phyloP scores from a whole-genome alignment of 352 stramenopile species.

The Phytophthora lateralis region DNA sequence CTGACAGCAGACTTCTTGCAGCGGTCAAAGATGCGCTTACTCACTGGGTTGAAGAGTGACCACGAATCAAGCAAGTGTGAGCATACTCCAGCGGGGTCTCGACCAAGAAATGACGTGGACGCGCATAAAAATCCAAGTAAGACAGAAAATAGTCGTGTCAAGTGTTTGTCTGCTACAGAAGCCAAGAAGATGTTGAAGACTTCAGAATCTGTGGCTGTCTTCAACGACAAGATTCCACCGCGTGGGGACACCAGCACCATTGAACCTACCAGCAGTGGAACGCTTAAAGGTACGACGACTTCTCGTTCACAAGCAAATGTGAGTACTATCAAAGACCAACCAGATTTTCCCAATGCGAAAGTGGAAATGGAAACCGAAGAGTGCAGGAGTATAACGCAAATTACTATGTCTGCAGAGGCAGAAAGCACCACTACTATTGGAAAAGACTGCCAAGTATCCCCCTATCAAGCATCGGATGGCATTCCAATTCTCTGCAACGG shows the following conservation, averaged over 20 bases:
- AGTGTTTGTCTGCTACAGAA: not conserved
- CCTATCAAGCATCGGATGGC: not conserved
- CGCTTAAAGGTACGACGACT: not conserved
- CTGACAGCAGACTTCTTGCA: slow-evolving; percentile 12
- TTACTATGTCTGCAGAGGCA: not conserved
- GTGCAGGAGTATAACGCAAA: not conserved
- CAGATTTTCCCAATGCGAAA: not conserved
- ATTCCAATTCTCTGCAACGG: slow-evolving; percentile 19
- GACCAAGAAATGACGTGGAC: not conserved
- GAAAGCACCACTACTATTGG: not conserved
- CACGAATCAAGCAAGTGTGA: not conserved
- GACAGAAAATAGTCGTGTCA: not conserved
- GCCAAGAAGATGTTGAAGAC: not conserved
- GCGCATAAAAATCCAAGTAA: not conserved
- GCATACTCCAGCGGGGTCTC: not conserved
- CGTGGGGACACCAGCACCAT: not conserved
- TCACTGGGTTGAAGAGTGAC: not conserved
- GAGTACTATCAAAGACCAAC: not conserved
- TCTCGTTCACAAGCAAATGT: not conserved
- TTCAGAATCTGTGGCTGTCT: not conserved
- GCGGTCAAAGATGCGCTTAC: slow-evolving; percentile 4
- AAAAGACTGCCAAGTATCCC: not conserved
- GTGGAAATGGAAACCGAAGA: not conserved
- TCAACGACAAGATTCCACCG: slow-evolving; percentile 5
- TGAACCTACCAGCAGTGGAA: not conserved